Evolutionary conservation across 2,329 filamentous ascomycete species (phyloP).

Genomic region (Diplodia corticola): DNA sequence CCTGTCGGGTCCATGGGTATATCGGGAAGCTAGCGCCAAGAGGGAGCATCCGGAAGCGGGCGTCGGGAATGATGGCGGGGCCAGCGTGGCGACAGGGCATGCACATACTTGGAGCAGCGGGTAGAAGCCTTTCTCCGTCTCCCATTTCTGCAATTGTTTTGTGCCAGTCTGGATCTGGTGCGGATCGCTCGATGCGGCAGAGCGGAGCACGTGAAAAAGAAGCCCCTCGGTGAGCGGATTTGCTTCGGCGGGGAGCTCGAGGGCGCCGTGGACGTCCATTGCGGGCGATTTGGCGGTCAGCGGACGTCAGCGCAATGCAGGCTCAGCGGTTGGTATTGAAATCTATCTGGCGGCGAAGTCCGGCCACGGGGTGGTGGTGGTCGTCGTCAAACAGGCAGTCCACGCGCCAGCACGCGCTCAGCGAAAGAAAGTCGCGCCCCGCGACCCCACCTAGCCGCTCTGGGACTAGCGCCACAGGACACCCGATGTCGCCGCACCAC

Average conservation of each 20-base stretch:
- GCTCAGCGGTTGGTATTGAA: slow-evolving; percentile 2
- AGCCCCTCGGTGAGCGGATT: slow-evolving; percentile 55
- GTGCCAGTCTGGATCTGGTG: slow-evolving; percentile 54
- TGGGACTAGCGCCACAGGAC: neutral
- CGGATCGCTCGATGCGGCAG: slow-evolving; percentile 49
- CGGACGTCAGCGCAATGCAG: neutral
- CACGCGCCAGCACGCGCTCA: slow-evolving; percentile 3
- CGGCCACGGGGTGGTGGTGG: slow-evolving; percentile 7
- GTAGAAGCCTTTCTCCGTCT: slow-evolving; percentile 50
- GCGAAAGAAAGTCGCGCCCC: slow-evolving; percentile 19
- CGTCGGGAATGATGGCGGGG: neutral
- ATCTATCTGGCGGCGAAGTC: neutral
- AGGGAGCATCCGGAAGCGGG: neutral
- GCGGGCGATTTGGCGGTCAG: neutral
- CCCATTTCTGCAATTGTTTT: slow-evolving; percentile 55
- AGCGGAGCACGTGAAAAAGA: slow-evolving; percentile 50
- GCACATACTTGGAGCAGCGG: slow-evolving; percentile 45
- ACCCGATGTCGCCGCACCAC: neutral
- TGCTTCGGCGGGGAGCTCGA: slow-evolving; percentile 81
- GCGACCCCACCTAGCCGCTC: neutral
- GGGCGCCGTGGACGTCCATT: slow-evolving; percentile 42
- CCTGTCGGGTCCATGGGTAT: neutral
- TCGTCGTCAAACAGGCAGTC: slow-evolving; percentile 9
- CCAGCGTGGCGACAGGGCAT: too few species aligned
- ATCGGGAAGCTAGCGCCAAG: neutral